Evolutionary conservation across 2,329 filamentous ascomycete species (phyloP).

Genomic region (Ascochyta viciae-villosae): DNA sequence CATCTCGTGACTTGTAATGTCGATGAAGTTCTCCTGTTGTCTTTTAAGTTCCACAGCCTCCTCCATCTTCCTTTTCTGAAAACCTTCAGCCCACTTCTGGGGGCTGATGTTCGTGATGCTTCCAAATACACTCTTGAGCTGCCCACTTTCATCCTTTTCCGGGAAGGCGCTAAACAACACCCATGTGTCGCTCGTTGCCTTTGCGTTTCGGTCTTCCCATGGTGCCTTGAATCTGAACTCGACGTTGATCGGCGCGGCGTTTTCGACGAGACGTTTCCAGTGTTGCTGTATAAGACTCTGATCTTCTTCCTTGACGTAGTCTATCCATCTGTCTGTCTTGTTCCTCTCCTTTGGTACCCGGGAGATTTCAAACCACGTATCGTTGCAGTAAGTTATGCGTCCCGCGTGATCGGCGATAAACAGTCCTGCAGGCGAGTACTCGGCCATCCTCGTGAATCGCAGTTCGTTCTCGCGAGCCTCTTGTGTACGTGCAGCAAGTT

Average conservation of each 20-base stretch:
- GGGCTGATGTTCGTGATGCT: slow-evolving; percentile 85
- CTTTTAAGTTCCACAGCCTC: slow-evolving; percentile 83
- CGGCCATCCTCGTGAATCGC: slow-evolving; percentile 83
- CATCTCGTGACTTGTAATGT: slow-evolving; percentile 80
- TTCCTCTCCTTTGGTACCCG: slow-evolving; percentile 66
- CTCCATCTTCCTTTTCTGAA: slow-evolving; percentile 78
- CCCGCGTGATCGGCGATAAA: slow-evolving; percentile 80
- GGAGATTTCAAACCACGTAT: slow-evolving; percentile 75
- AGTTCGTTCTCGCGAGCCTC: slow-evolving; percentile 70
- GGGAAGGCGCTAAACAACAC: slow-evolving; percentile 79
- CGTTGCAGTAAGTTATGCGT: slow-evolving; percentile 79
- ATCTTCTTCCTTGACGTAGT: slow-evolving; percentile 73
- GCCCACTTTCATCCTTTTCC: slow-evolving; percentile 69
- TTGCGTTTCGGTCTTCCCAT: slow-evolving; percentile 65
- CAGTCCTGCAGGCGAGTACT: slow-evolving; percentile 83
- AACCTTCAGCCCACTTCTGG: slow-evolving; percentile 83
- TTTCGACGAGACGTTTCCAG: slow-evolving; percentile 68
- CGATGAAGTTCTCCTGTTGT: slow-evolving; percentile 83
- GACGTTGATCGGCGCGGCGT: slow-evolving; percentile 69
- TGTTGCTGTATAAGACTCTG: slow-evolving; percentile 63
- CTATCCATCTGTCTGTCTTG: slow-evolving; percentile 73
- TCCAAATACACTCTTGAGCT: slow-evolving; percentile 77
- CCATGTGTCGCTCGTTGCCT: slow-evolving; percentile 71
- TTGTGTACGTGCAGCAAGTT: slow-evolving; percentile 69
- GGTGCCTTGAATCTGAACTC: slow-evolving; percentile 78